Conservation (phyloP, 768 basidiomycete genomes). For the Rhizopogon salebrosus region DNA sequence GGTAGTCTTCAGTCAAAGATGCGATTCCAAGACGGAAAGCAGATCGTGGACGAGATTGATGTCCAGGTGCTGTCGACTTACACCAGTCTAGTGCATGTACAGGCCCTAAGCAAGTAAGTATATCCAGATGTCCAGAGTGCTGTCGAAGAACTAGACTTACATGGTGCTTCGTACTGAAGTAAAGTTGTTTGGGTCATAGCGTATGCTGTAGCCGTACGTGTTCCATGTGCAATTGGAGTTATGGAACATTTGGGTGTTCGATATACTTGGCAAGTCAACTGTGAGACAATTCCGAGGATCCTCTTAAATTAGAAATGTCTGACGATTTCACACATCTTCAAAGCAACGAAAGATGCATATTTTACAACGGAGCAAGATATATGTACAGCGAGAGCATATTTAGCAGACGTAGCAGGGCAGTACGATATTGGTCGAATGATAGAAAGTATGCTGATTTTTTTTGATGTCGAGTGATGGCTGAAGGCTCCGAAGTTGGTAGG, state of each 20-base stretch:
- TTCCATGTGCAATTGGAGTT: conserved; percentile 17
- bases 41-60: conserved; percentile 65
- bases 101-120: conserved; percentile 54
- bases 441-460: conserved; percentile 10
- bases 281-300: no score
- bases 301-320: neutral
- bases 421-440: conserved; percentile 12
- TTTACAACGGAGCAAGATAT: conserved; percentile 27
- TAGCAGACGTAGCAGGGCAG: conserved; percentile 18
- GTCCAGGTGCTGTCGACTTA: conserved; percentile 71
- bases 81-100: conserved; percentile 87
- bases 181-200: conserved; percentile 66
- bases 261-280: conserved; percentile 1
- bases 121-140: conserved; percentile 1
- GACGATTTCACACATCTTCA: neutral
- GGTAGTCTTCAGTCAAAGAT: conserved; percentile 80
- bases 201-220: conserved; percentile 5
- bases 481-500: conserved; percentile 18
- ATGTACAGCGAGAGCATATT: conserved; percentile 25
- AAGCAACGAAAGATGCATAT: conserved; percentile 6
- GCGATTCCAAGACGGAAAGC: conserved; percentile 83
- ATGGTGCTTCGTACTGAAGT: conserved; percentile 81
- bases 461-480: conserved; percentile 13
- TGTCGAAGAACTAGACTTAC: conserved; percentile 41
- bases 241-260: neutral